phyloP scores from a whole-genome alignment of 176 grass and related monocot genomes.

The Raddia distichophylla region DNA sequence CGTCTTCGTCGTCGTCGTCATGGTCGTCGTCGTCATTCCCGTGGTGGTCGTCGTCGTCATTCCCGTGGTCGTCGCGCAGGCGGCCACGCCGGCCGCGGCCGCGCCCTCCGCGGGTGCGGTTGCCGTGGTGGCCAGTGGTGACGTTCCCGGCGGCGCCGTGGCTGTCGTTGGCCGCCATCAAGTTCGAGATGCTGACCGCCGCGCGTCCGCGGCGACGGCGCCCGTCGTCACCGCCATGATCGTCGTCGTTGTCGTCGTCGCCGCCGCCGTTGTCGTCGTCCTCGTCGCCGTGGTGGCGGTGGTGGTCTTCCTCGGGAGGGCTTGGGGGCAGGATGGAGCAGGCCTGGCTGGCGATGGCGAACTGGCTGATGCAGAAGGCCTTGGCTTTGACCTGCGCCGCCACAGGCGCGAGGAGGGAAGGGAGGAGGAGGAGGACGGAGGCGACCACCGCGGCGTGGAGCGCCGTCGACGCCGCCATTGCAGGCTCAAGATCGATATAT shows the following conservation, averaged over 20 bases:
- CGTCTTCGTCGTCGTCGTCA: not conserved
- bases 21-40: slow-evolving; percentile 35
- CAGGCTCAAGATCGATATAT: too few species aligned
- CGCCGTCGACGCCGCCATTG: slow-evolving; percentile 44
- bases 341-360: slow-evolving; percentile 78
- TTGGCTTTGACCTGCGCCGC: slow-evolving; percentile 47
- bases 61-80: slow-evolving; percentile 1
- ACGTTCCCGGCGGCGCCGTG: slow-evolving; percentile 1
- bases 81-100: slow-evolving; percentile 22
- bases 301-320: slow-evolving; percentile 41
- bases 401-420: slow-evolving; percentile 31
- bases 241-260: not conserved
- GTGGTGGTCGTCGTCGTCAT: slow-evolving; percentile 13
- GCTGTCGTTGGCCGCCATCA: slow-evolving; percentile 33
- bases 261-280: not conserved
- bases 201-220: slow-evolving; percentile 1
- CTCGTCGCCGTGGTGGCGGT: not conserved
- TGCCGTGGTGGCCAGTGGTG: slow-evolving; percentile 47
- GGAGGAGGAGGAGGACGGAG: slow-evolving; percentile 45
- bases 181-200: not conserved
- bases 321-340: slow-evolving; percentile 65
- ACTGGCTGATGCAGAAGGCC: slow-evolving; percentile 82
- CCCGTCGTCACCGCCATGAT: not conserved
- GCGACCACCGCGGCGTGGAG: slow-evolving; percentile 34
- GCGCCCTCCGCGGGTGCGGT: slow-evolving; percentile 28